Evolutionary conservation across 345 rosid genomes (phyloP).

Genomic region (Aquilaria sinensis): DNA sequence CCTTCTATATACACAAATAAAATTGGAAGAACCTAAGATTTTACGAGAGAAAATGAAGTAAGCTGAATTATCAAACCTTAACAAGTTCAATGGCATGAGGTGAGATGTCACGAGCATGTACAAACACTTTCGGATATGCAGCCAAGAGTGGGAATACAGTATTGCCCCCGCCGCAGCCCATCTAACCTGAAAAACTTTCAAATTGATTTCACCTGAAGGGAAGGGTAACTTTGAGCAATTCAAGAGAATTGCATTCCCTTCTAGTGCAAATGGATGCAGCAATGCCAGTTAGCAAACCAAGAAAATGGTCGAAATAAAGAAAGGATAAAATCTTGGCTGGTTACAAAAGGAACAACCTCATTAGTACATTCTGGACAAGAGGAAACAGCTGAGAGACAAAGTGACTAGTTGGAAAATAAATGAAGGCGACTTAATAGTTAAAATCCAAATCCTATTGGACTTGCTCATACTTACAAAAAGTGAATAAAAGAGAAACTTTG

Average conservation of each 20-base stretch:
- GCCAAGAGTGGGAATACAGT: slow-evolving; percentile 52
- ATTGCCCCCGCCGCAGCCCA: slow-evolving; percentile 60
- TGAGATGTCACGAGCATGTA: slow-evolving; percentile 55
- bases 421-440: no score
- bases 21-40: neutral
- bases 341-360: no score
- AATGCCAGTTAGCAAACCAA: neutral
- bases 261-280: no score
- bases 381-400: no score
- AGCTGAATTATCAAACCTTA: slow-evolving; percentile 26
- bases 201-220: neutral
- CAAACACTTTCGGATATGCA: slow-evolving; percentile 33
- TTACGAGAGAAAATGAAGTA: neutral
- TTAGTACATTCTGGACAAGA: no score
- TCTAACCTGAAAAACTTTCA: slow-evolving; percentile 14
- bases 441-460: no score
- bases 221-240: no score
- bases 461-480: neutral
- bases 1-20: neutral
- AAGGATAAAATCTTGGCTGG: no score
- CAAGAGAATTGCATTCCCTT: no score
- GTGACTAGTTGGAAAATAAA: no score
- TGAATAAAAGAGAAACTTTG: neutral
- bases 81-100: slow-evolving; percentile 34
- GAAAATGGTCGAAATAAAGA: neutral